These are phyloP conservation scores for Fusarium clavum DNA, from an alignment of 2,329 filamentous ascomycete species.

Conservation along the genomic window DNA sequence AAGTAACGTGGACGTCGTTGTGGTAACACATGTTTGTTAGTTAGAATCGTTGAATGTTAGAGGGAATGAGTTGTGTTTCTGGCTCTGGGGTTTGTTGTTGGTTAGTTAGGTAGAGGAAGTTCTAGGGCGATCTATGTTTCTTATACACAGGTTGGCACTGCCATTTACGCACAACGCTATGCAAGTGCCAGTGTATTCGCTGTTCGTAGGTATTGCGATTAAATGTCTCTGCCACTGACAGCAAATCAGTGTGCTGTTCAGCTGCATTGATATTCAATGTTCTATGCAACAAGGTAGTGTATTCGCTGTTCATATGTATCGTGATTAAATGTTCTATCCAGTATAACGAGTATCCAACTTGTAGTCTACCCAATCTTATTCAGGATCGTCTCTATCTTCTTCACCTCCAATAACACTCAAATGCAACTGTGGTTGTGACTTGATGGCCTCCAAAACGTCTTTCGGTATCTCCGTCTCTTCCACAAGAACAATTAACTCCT, in stretches of 20 bases:
- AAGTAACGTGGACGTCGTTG: background rate
- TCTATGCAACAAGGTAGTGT: background rate
- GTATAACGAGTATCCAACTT: background rate
- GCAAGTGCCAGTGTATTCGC: background rate
- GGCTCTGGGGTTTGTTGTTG: background rate
- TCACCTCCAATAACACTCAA: conserved; percentile 50
- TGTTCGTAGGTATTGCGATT: background rate
- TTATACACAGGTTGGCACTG: background rate
- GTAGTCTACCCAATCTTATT: background rate
- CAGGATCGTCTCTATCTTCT: conserved; percentile 8
- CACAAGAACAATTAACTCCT: conserved; percentile 53
- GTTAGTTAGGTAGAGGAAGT: background rate
- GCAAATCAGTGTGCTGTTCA: rapidly evolving
- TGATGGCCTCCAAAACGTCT: conserved; percentile 52
- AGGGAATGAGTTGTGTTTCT: background rate
- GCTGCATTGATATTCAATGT: background rate
- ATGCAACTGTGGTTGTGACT: conserved; percentile 47
- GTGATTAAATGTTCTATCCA: conserved; percentile 1
- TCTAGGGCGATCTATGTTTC: background rate
- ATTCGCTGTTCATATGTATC: background rate
- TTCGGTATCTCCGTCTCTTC: conserved; percentile 51
- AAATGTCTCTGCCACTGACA: background rate
- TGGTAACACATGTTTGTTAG: background rate
- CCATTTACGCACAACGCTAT: rapidly evolving
- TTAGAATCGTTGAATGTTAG: background rate